Percentiles rank a stretch among this genome's conserved stretches.
Conservation (phyloP, 2,329 filamentous ascomycete species). For the Stagonosporopsis cucurbitacearum region DNA sequence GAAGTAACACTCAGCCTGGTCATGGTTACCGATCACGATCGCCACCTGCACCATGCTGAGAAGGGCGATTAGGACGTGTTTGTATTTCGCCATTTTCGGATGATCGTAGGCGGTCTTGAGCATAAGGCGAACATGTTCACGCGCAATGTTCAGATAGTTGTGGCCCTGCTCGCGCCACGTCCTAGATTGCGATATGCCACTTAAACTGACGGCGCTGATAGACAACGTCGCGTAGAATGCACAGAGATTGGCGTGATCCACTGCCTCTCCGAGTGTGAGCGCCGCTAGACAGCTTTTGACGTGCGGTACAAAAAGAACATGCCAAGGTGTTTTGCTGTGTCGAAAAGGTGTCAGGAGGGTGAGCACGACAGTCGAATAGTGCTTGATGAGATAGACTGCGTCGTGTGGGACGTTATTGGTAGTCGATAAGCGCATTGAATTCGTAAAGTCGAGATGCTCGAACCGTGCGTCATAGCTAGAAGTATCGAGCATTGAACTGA, state of each 20-base stretch:
- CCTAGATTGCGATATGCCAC: constrained; percentile 34
- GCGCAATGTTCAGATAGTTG: constrained; percentile 38
- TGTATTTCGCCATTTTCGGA: constrained; percentile 52
- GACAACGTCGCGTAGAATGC: constrained; percentile 52
- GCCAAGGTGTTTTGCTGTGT: constrained; percentile 54
- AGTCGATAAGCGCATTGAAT: background rate
- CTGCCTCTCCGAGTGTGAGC: constrained; percentile 50
- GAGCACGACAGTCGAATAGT: constrained; percentile 49
- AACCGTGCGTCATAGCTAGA: background rate
- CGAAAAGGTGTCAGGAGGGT: constrained; percentile 36
- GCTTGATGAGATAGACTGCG: constrained; percentile 48
- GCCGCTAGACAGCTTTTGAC: constrained; percentile 53
- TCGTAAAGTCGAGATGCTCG: background rate
- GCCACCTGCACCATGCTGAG: constrained; percentile 52
- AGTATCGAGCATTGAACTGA: background rate
- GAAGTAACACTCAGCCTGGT: constrained; percentile 49
- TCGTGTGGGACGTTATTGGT: constrained; percentile 33
- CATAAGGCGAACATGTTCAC: constrained; percentile 44
- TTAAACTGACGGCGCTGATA: constrained; percentile 53
- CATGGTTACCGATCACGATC: constrained; percentile 42
- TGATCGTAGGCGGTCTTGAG: constrained; percentile 46
- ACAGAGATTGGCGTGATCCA: constrained; percentile 49
- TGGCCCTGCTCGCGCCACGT: constrained; percentile 46
- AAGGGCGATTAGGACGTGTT: constrained; percentile 55
- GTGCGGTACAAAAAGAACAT: constrained; percentile 53